These are phyloP conservation scores for Tricholoma terreum DNA, from an alignment of 768 basidiomycete genomes.

Conservation along the genomic window DNA sequence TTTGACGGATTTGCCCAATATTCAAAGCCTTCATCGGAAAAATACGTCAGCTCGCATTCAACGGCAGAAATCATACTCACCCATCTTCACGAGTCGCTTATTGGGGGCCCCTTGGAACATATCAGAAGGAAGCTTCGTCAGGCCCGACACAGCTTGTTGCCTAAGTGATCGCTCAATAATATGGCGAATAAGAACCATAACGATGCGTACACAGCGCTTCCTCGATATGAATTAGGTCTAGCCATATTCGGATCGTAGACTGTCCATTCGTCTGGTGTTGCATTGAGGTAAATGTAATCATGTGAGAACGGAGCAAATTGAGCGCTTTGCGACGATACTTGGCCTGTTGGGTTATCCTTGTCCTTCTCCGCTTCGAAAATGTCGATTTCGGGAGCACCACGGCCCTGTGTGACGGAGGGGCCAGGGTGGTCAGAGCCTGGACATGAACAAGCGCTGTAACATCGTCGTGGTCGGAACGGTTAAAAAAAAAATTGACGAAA, in stretches of 20 bases:
- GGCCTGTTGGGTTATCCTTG: conserved; percentile 43
- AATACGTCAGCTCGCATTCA: not conserved
- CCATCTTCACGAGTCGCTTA: conserved; percentile 46
- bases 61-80: conserved; percentile 22
- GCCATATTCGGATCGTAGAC: conserved; percentile 32
- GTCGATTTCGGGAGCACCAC: conserved; percentile 82
- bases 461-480: too few relatives aligned
- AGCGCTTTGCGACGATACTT: conserved; percentile 68
- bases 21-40: conserved; percentile 57
- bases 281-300: conserved; percentile 38
- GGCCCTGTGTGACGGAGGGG: conserved; percentile 49
- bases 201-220: conserved; percentile 44
- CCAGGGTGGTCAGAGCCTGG: conserved; percentile 76
- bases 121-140: conserved; percentile 46
- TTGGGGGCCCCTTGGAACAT: conserved; percentile 59
- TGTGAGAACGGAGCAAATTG: conserved; percentile 62
- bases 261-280: conserved; percentile 29
- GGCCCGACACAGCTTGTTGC: conserved; percentile 52
- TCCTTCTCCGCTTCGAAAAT: conserved; percentile 74
- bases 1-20: conserved; percentile 63
- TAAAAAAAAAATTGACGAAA: not conserved
- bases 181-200: too few relatives aligned
- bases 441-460: conserved; percentile 68
- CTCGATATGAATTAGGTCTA: conserved; percentile 40
- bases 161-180: too few relatives aligned